These are phyloP conservation scores for Parastagonospora avenae DNA, from an alignment of 2,329 filamentous ascomycete species.

Conservation along the genomic window DNA sequence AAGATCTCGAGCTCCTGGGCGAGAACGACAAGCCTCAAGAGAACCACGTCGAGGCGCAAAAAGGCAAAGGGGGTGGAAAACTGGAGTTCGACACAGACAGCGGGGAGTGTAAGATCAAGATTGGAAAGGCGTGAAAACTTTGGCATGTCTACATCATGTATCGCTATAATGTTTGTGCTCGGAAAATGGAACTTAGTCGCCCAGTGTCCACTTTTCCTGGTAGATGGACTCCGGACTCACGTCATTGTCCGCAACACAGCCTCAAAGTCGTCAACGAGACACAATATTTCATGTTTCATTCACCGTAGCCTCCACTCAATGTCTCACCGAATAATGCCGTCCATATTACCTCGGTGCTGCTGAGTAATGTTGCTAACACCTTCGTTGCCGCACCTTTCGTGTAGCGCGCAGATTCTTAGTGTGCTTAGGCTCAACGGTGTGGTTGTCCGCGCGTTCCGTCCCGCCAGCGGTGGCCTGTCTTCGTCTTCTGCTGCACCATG, in stretches of 20 bases:
- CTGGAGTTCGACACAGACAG: constrained; percentile 43
- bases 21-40: constrained; percentile 33
- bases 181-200: not conserved
- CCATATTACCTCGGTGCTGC: too few relatives aligned
- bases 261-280: not conserved
- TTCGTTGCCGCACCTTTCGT: constrained; percentile 11
- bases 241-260: not conserved
- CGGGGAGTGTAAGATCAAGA: constrained; percentile 38
- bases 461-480: constrained; percentile 20
- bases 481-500: constrained; percentile 18
- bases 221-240: too few relatives aligned
- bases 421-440: constrained; percentile 1
- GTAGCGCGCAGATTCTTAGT: not conserved
- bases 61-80: constrained; percentile 43
- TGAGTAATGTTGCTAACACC: constrained; percentile 1
- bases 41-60: constrained; percentile 47
- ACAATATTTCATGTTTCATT: constrained; percentile 1
- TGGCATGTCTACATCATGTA: not conserved
- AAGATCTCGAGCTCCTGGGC: constrained; percentile 41
- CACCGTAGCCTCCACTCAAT: not conserved
- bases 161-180: not conserved
- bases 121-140: constrained; percentile 30
- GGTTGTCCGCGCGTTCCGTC: constrained; percentile 14
- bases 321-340: not conserved
- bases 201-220: too few relatives aligned